Base-by-base conservation (phyloP, 1,284 basidiomycete genomes). In the Microbotryum scabiosae region DNA sequence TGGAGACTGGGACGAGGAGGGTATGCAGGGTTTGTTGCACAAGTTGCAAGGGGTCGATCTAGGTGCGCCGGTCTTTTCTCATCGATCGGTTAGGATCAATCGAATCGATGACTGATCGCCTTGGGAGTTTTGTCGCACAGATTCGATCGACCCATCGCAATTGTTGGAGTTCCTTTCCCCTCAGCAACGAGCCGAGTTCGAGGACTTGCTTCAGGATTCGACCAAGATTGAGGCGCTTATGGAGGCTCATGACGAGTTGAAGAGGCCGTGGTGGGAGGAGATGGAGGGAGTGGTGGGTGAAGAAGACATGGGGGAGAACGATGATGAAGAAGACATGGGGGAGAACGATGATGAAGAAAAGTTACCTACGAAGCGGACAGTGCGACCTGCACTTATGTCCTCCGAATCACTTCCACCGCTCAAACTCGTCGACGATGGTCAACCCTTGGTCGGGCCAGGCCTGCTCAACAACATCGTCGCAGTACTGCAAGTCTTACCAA, bases 81-180 rank as follows among this genome's bases (percentile, higher is more conserved):
- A n/a, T 12, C 7, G 6, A 1, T 9, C 28, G 28, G 4, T 28
- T 28, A 7, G 28, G n/a, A n/a, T 28, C 10, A 30, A 9, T 9
- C n/a, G n/a, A 30, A 30, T 30, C 28, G 5, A 30, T 7, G 10
- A 18, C 2, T 36, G 47, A 18, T 8, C 21, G 23, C 28, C 30
- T 20, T n/a, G 14, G 3, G 4, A 28, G 26, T 9, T 26, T 9
- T 43, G 56, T 26, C 54, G 20, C 8, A 36, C 64, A 66, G 64
- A 56, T 28, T 54, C 18, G 12, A 20, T 56, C 20, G 20, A 54
- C 84, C 73, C 81, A 20, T 81, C 84, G 26, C 78, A 79, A n/a
- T 72, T 89, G n/a, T 86, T 87, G 82, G 75, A 77, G 5, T 73
- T 81, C 32, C 78, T 89, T 23, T 82, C 79, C 2, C 76, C 80